phyloP scores from a whole-genome alignment of 257 asterid species.

The Solanum appendiculatum region DNA sequence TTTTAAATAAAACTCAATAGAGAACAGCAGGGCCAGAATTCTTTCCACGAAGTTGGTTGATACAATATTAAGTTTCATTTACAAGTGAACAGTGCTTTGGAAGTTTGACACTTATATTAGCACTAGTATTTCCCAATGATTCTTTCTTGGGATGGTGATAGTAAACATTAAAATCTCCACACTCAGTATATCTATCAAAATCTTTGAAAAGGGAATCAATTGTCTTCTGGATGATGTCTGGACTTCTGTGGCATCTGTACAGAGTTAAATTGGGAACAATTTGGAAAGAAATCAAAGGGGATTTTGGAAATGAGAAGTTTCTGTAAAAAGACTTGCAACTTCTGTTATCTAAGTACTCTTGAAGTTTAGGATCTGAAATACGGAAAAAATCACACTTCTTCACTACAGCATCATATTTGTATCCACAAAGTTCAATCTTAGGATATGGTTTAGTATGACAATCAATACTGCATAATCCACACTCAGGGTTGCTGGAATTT shows the following conservation, averaged over 20 bases:
- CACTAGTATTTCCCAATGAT: neutral
- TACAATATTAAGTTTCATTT: neutral
- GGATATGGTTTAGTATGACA: neutral
- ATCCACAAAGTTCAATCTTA: neutral
- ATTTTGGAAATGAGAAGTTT: neutral
- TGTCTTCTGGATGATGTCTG: neutral
- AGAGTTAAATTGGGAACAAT: neutral
- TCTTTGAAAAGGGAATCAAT: neutral
- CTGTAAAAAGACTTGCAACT: neutral
- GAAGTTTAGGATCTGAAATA: neutral
- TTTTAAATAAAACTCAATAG: neutral
- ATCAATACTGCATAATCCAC: neutral
- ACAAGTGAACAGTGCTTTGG: neutral
- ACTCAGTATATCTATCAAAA: neutral
- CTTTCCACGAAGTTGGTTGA: too few species aligned
- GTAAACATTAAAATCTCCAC: neutral
- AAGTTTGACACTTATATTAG: neutral
- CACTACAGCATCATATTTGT: neutral
- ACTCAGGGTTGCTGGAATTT: neutral
- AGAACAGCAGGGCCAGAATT: neutral
- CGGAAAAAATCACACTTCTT: neutral
- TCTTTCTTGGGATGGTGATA: neutral
- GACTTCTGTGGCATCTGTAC: neutral
- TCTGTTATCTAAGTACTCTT: neutral
- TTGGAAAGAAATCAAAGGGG: neutral